Evolutionary conservation across 306 rosid genomes (phyloP).

Genomic region (Malus asiatica): DNA sequence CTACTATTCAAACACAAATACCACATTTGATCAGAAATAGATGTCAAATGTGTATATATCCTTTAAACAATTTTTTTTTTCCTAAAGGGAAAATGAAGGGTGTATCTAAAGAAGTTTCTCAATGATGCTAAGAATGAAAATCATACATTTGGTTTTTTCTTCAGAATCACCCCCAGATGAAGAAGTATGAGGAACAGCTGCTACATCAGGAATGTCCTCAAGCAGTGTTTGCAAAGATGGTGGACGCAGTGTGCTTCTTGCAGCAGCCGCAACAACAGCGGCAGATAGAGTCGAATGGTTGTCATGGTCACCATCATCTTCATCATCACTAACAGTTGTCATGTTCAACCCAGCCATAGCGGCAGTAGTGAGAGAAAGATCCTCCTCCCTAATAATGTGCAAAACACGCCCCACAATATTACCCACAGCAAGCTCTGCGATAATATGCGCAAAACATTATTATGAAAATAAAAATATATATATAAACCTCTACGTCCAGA

Average conservation of each 20-base stretch:
- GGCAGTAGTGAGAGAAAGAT: constrained; percentile 78
- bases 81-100: background rate
- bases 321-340: constrained; percentile 75
- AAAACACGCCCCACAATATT: constrained; percentile 94
- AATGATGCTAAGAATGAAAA: constrained; percentile 5
- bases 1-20: background rate
- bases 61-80: background rate
- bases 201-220: constrained; percentile 59
- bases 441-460: constrained; percentile 20
- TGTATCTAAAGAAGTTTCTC: background rate
- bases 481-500: background rate
- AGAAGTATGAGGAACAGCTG: constrained; percentile 53
- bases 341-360: constrained; percentile 76
- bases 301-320: constrained; percentile 60
- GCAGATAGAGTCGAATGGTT: constrained; percentile 74
- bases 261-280: constrained; percentile 88
- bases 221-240: constrained; percentile 97
- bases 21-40: background rate
- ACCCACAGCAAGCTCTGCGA: constrained; percentile 94
- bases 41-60: background rate
- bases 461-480: background rate
- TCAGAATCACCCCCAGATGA: constrained; percentile 96
- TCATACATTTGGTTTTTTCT: constrained; percentile 87
- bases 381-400: constrained; percentile 93
- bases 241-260: constrained; percentile 92